Percentiles rank a stretch among this genome's conserved stretches.
Evolutionary conservation across 495 filamentous ascomycete species (phyloP).

Genomic region (Penicillium antarcticum): DNA sequence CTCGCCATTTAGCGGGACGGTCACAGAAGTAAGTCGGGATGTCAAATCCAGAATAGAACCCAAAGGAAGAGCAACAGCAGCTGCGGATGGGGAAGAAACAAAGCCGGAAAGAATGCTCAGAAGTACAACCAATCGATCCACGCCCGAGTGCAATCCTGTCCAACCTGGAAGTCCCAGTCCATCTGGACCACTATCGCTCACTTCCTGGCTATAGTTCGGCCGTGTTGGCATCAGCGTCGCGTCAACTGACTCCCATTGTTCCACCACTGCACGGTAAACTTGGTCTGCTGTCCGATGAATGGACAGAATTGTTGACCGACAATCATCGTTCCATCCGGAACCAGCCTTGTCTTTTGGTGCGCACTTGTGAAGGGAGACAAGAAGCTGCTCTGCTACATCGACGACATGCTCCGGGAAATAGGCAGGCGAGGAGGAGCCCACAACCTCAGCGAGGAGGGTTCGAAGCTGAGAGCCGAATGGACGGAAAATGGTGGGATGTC

Average conservation of each 20-base stretch:
- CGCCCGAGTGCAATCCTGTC: conserved; percentile 67
- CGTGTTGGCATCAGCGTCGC: conserved; percentile 17
- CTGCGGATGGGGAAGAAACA: conserved; percentile 55
- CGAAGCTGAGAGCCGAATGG: conserved; percentile 68
- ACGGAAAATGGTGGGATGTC: conserved; percentile 76
- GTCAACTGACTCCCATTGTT: conserved; percentile 70
- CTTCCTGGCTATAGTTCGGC: conserved; percentile 34
- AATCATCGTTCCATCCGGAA: conserved; percentile 68
- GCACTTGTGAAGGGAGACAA: conserved; percentile 67
- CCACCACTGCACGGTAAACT: conserved; percentile 70
- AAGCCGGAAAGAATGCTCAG: conserved; percentile 54
- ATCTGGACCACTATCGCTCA: conserved; percentile 35
- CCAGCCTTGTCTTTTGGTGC: conserved; percentile 68
- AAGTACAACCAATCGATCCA: conserved; percentile 62
- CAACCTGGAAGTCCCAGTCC: conserved; percentile 59
- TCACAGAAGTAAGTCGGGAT: conserved; percentile 64
- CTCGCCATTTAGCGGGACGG: conserved; percentile 46
- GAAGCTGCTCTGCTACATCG: conserved; percentile 54
- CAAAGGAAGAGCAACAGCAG: conserved; percentile 59
- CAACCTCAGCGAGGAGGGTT: conserved; percentile 49
- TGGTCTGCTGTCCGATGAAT: conserved; percentile 67
- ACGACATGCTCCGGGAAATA: conserved; percentile 48
- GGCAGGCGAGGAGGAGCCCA: conserved; percentile 26
- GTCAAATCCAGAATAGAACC: conserved; percentile 62
- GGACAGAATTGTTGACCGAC: conserved; percentile 54